Evolutionary conservation across 148 eudicot species (phyloP), one percentile per base, ranked within the genome.

Genomic region (Nyssa sinensis): DNA sequence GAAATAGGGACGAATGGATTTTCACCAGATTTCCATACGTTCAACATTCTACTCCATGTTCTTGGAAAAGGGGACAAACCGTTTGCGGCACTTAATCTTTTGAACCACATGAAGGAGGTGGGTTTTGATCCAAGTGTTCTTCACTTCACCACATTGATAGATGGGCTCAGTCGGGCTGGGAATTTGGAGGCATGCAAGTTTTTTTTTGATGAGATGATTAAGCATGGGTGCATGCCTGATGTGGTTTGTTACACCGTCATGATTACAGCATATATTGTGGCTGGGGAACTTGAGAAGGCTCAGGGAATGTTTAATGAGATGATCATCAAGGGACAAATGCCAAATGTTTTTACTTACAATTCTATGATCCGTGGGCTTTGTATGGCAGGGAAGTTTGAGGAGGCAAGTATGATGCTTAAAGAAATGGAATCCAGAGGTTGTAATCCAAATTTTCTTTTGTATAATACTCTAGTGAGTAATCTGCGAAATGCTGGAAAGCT

Each of bases 311-410:
- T 93, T 66, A 66, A 70, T 60, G 91, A 85, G 39, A 93, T 91
- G 98, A 80, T 88, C 21, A 69, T 57, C 14, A 85, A 83, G 47
- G 96, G 98, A 21, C 82, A 86, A 49, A 77, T 93, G 63, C 98
- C 98, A 31, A 93, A 93, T 83, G 94, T 84, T 16, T 93, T 83
- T 74, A 93, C 96, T 1, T 93, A 91, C 76, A 89, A 93, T 69
- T 83, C 98, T 23, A 85, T 91, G 89, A 93, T 93, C 60, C 88
- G 94, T 47, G 96, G 94, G 80, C 87, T 89, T 71, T 93, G 98
- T 84, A 86, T 85, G 81, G 89, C 73, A 0, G 86, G 82, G 69
- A 89, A 80, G 62, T 93, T 83, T 73, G 84, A 81, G 53, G 87
- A 87, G 34, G 96, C 98, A 12, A 73, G 89, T 73, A 81, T 80